Conservation (phyloP, 78 protist species). For the Creolimax fragrantissima region DNA sequence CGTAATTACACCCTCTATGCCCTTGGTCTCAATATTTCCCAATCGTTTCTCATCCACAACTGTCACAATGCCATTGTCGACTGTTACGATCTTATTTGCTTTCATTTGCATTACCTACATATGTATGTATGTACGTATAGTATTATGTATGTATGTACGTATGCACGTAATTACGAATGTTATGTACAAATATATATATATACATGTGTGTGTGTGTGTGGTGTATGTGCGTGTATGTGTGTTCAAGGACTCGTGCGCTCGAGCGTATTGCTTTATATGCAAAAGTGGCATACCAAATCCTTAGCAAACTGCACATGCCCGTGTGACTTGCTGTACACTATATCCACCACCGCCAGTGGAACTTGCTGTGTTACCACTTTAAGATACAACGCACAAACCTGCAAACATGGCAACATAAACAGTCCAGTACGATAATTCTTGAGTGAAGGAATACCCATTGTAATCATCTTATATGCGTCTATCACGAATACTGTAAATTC, state of each 20-base stretch:
- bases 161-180: background rate
- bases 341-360: background rate
- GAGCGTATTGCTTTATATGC: background rate
- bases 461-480: no score
- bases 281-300: background rate
- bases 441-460: no score
- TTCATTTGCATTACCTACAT: background rate
- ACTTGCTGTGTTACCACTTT: background rate
- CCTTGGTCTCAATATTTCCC: slow-evolving; percentile 5
- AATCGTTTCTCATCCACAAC: background rate
- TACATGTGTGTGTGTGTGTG: background rate
- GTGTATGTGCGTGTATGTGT: background rate
- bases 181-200: background rate
- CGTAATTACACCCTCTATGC: background rate
- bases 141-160: background rate
- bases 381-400: background rate
- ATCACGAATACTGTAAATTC: no score
- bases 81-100: background rate
- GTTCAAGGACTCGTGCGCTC: background rate
- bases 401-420: background rate
- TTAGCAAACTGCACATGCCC: background rate
- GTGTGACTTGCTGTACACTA: background rate
- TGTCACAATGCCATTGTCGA: background rate
- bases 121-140: background rate
- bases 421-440: no score